phyloP scores from a whole-genome alignment of 2,329 filamentous ascomycete species.

The Dryadomyces sulphureus region DNA sequence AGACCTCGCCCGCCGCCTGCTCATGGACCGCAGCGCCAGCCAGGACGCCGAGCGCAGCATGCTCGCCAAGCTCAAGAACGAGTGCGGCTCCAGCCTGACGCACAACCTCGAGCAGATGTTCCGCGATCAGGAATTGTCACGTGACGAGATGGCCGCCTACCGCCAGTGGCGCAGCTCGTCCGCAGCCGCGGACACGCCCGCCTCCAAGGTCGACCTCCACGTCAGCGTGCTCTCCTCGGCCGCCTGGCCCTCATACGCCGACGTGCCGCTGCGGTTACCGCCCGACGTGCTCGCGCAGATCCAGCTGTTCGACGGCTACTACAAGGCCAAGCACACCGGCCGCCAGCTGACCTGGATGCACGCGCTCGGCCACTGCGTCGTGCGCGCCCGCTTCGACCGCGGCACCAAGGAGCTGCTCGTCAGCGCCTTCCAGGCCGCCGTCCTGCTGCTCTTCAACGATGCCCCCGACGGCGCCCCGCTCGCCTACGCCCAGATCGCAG shows the following conservation, averaged over 20 bases:
- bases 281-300: slow-evolving; percentile 61
- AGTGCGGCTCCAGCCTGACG: slow-evolving; percentile 88
- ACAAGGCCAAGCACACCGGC: slow-evolving; percentile 79
- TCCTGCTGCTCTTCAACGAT: slow-evolving; percentile 80
- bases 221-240: slow-evolving; percentile 85
- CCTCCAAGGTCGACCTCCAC: slow-evolving; percentile 47
- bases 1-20: slow-evolving; percentile 72
- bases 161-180: slow-evolving; percentile 37
- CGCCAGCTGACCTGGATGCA: slow-evolving; percentile 86
- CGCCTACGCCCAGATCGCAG: slow-evolving; percentile 60
- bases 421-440: slow-evolving; percentile 81
- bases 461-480: slow-evolving; percentile 38
- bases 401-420: slow-evolving; percentile 80
- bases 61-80: slow-evolving; percentile 78
- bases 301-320: slow-evolving; percentile 69
- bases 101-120: slow-evolving; percentile 99
- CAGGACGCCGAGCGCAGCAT: slow-evolving; percentile 93
- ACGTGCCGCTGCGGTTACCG: slow-evolving; percentile 53
- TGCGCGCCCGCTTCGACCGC: slow-evolving; percentile 67
- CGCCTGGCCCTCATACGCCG: slow-evolving; percentile 81
- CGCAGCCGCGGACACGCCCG: not conserved
- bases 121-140: slow-evolving; percentile 87
- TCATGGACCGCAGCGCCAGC: slow-evolving; percentile 87
- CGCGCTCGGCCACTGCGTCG: slow-evolving; percentile 74
- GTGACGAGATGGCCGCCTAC: slow-evolving; percentile 87